Base-by-base conservation (phyloP, 306 rosid species). In the Prunus fruticosa region DNA sequence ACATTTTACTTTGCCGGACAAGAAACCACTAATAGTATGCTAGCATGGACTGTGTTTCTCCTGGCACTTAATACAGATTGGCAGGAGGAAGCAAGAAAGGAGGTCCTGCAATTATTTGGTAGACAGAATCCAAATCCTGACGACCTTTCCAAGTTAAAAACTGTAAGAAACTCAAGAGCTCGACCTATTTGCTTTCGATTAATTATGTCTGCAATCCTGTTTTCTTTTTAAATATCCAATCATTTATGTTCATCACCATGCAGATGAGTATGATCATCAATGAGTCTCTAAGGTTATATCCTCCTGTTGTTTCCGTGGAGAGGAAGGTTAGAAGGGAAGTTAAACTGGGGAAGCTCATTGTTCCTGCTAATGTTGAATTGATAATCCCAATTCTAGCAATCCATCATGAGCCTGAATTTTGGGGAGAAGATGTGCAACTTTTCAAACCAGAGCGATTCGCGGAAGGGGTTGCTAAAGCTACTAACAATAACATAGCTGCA, bases 191-290 rank as follows among this genome's bases (percentile, higher is more conserved):
- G 43, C 9, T 38, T 38, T 38, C 43, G 14, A 4, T 57, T 23
- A 57, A 22, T 11, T 57, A 57, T 2, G 64, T 57, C 23, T 57
- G 15, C 23, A 57, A 9, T 32, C 68, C 22, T 64, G 47, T 30
- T 16, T 32, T 8, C 43, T 32, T 38, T 7, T 38, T 7, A 38
- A 38, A 38, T 38, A 38, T 38, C 43, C 9, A 38, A 38, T 38
- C 43, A 38, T 38, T 38, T 38, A 38, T 38, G 43, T 6, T 38
- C 8, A 38, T 38, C 43, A 38, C 9, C 9, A 7, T 38, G 45
- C 68, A 64, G 20, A 30, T 64, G 32, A 61, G 34, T 28, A 61
- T 61, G 65, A 61, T 61, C 65, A 61, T 61, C 32, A 61, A 61
- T 38, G 43, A 38, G 43, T 38, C 43, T 38, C 2, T 38, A 38